A percentile compares a stretch with the other conserved stretches of the same genome.
Conservation (phyloP, 2,329 filamentous ascomycete genomes). For the Lasiodiplodia theobromae region DNA sequence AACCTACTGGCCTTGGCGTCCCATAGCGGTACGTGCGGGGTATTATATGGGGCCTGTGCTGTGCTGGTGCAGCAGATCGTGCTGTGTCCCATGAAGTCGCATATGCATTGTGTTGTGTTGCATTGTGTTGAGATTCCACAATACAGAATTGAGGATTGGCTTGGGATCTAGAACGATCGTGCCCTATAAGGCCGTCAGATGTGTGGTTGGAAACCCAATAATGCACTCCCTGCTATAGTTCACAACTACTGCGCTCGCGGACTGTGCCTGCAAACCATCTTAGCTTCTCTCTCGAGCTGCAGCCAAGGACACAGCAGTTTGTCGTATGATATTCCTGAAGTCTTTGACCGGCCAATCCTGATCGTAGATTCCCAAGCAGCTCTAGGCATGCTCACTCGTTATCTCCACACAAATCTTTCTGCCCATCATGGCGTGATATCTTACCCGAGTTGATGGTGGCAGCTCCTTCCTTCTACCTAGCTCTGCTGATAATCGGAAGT, state of each 20-base stretch:
- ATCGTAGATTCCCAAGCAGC: slow-evolving; percentile 52
- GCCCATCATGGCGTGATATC: slow-evolving; percentile 43
- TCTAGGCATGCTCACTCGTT: slow-evolving; percentile 43
- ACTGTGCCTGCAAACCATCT: slow-evolving; percentile 42
- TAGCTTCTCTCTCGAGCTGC: slow-evolving; percentile 46
- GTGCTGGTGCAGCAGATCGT: slow-evolving; percentile 51
- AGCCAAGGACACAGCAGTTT: slow-evolving; percentile 46
- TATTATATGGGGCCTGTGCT: slow-evolving; percentile 49
- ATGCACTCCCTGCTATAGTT: background rate
- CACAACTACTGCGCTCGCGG: slow-evolving; percentile 43
- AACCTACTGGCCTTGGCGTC: slow-evolving; percentile 55
- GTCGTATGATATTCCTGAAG: slow-evolving; percentile 46
- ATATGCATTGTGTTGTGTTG: slow-evolving; percentile 48
- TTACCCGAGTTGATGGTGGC: slow-evolving; percentile 42
- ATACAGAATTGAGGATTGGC: background rate
- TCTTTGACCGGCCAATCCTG: slow-evolving; percentile 51
- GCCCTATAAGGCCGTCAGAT: background rate
- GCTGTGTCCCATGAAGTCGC: slow-evolving; percentile 35
- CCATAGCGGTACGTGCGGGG: slow-evolving; percentile 51
- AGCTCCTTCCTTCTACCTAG: slow-evolving; percentile 39
- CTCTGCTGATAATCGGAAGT: slow-evolving; percentile 12
- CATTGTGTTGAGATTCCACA: slow-evolving; percentile 39
- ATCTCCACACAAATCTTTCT: slow-evolving; percentile 43
- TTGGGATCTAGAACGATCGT: background rate
- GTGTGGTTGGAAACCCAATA: too few species aligned